Conservation (phyloP, 768 basidiomycete species). For the Suillus decipiens region DNA sequence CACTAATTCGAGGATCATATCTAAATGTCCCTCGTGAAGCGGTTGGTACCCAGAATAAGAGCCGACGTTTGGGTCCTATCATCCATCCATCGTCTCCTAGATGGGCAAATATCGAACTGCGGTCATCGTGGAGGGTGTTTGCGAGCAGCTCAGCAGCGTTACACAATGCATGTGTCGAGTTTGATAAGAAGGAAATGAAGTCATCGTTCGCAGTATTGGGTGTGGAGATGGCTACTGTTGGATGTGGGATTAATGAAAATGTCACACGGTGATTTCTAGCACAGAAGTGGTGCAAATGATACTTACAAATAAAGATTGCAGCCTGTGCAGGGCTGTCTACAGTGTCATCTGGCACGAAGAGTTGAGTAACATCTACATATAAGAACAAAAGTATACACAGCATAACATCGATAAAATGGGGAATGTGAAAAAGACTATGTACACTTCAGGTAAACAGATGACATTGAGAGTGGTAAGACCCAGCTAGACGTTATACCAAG, state of each 20-base stretch:
- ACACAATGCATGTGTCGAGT: too few relatives aligned
- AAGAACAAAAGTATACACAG: not conserved
- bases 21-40: too few relatives aligned
- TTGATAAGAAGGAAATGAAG: too few relatives aligned
- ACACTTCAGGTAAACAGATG: conserved; percentile 1
- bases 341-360: not conserved
- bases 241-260: not conserved
- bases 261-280: not conserved
- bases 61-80: too few relatives aligned
- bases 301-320: not conserved
- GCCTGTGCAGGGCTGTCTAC: not conserved
- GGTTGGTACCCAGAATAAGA: too few relatives aligned
- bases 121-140: too few relatives aligned
- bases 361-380: not conserved
- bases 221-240: too few relatives aligned
- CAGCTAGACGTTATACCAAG: not conserved
- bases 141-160: too few relatives aligned
- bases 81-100: too few relatives aligned
- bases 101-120: too few relatives aligned
- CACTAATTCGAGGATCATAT: too few relatives aligned
- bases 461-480: conserved; percentile 1
- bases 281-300: not conserved
- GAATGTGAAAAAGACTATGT: conserved; percentile 1
- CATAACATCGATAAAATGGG: not conserved
- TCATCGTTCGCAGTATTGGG: too few relatives aligned